Conservation (phyloP, 2,329 filamentous ascomycete species). For the Penicillium sp. region DNA sequence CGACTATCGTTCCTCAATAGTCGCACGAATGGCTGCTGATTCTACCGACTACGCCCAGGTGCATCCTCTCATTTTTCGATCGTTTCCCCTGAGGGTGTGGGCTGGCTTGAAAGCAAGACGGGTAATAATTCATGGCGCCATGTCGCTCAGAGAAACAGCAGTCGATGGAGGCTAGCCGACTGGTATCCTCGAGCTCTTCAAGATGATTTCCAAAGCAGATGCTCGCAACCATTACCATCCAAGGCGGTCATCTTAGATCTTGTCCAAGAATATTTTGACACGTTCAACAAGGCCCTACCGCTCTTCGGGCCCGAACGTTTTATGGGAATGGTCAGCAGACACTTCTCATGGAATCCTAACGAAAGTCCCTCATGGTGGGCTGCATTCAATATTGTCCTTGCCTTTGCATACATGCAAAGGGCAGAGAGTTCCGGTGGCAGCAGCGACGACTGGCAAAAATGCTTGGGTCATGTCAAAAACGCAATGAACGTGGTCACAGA, state of each 20-base stretch:
- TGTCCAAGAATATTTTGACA: conserved; percentile 12
- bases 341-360: conserved; percentile 24
- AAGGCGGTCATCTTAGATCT: conserved; percentile 11
- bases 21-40: conserved; percentile 1
- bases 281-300: conserved; percentile 17
- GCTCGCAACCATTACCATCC: conserved; percentile 12
- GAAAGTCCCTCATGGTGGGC: conserved; percentile 22
- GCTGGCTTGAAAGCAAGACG: conserved; percentile 1
- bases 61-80: conserved; percentile 21
- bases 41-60: conserved; percentile 6
- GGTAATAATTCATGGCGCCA: conserved; percentile 1
- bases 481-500: conserved; percentile 20
- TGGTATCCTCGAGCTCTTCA: conserved; percentile 20
- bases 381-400: conserved; percentile 23
- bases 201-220: conserved; percentile 13
- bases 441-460: conserved; percentile 18
- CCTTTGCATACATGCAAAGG: conserved; percentile 20
- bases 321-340: conserved; percentile 12
- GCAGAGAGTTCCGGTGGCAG: conserved; percentile 6
- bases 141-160: conserved; percentile 4
- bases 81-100: not conserved
- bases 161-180: conserved; percentile 14
- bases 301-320: conserved; percentile 14
- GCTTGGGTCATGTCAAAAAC: conserved; percentile 22
- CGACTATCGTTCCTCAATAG: not conserved